Conservation (phyloP, 345 rosid genomes). For the Eucalyptus globulus region DNA sequence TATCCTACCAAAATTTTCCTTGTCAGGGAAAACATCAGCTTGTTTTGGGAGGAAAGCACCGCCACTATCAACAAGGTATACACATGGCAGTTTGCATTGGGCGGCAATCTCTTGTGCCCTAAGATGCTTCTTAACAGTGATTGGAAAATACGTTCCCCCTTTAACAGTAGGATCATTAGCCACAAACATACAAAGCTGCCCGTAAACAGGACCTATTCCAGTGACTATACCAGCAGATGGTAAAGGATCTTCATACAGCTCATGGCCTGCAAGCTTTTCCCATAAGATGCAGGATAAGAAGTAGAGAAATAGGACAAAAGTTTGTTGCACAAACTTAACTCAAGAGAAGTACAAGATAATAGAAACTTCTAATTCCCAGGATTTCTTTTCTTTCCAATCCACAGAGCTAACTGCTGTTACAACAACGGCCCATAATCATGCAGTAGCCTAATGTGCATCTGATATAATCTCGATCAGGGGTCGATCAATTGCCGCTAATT, state of each 20-base stretch:
- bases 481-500: not conserved
- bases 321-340: not conserved
- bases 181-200: constrained; percentile 86
- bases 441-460: not conserved
- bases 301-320: not conserved
- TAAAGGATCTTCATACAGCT: constrained; percentile 63
- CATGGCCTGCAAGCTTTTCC: constrained; percentile 93
- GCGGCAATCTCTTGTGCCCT: constrained; percentile 97
- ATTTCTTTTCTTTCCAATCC: not conserved
- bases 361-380: not conserved
- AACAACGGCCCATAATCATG: not conserved
- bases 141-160: constrained; percentile 95
- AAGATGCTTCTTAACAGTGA: constrained; percentile 92
- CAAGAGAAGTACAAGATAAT: not conserved
- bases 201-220: constrained; percentile 91
- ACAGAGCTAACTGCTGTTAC: not conserved
- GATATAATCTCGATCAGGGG: not conserved
- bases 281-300: constrained; percentile 27
- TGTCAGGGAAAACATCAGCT: constrained; percentile 94
- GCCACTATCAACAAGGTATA: constrained; percentile 93
- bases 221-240: constrained; percentile 89
- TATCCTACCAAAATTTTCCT: constrained; percentile 89
- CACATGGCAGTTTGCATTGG: constrained; percentile 71
- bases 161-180: constrained; percentile 97
- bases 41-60: constrained; percentile 98